Percentiles rank a stretch among this genome's conserved stretches.
phyloP scores from a whole-genome alignment of 129 eudicot species.

The Deinandra increscens region DNA sequence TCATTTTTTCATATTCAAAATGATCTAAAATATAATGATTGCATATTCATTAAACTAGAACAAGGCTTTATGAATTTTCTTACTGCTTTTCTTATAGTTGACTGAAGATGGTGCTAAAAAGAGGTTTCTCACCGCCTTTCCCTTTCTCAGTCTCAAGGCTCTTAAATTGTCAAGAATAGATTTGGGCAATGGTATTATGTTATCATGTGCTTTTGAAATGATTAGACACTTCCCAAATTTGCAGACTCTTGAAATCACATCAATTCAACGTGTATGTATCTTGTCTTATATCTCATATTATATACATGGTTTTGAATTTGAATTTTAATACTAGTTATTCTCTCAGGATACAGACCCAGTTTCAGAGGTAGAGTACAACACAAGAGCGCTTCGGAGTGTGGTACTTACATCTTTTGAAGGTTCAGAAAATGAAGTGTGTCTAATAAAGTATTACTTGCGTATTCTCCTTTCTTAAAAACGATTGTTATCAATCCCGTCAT shows the following conservation, averaged over 20 bases:
- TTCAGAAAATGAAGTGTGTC: neutral
- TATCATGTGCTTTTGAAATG: too few species aligned
- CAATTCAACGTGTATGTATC: too few species aligned
- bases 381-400: neutral
- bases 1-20: neutral
- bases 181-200: too few species aligned
- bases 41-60: neutral
- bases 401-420: neutral
- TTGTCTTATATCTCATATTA: neutral
- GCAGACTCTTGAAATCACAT: too few species aligned
- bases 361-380: neutral
- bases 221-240: too few species aligned
- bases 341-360: neutral
- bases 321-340: neutral
- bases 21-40: neutral
- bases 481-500: neutral
- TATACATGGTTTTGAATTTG: neutral
- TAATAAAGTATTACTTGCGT: conserved; percentile 16
- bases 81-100: neutral
- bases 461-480: conserved; percentile 8
- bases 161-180: too few species aligned
- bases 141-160: conserved; percentile 16
- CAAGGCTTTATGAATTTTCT: neutral
- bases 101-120: neutral
- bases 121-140: neutral